Conservation (phyloP, 1,284 basidiomycete species). For the Leccinum solheimii region DNA sequence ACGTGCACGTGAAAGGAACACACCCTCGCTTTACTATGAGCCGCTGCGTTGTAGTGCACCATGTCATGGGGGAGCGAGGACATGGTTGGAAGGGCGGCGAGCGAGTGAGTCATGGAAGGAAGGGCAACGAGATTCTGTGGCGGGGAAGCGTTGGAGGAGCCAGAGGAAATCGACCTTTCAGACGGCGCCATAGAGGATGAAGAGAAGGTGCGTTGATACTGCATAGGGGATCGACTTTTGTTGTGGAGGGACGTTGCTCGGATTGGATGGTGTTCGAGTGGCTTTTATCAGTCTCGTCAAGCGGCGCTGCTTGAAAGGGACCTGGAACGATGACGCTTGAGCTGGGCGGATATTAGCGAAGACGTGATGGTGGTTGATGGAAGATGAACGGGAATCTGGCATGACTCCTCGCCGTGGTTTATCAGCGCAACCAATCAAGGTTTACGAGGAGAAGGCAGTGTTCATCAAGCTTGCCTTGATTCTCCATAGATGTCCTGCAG, state of each 20-base stretch:
- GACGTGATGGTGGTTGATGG: conserved; percentile 29
- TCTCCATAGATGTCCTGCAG: conserved; percentile 14
- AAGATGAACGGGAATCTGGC: conserved; percentile 36
- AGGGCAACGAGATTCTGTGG: conserved; percentile 32
- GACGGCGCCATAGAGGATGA: conserved; percentile 35
- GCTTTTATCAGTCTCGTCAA: conserved; percentile 33
- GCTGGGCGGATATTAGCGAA: conserved; percentile 37
- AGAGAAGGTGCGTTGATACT: conserved; percentile 33
- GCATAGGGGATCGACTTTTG: conserved; percentile 28
- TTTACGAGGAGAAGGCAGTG: conserved; percentile 31
- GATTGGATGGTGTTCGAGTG: background rate
- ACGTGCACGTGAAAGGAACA: background rate
- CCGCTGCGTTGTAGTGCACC: conserved; percentile 32
- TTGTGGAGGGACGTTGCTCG: conserved; percentile 12
- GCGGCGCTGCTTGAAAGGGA: conserved; percentile 25
- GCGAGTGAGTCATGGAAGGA: conserved; percentile 37
- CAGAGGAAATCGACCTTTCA: conserved; percentile 36
- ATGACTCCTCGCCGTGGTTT: conserved; percentile 32
- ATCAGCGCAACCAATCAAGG: conserved; percentile 37
- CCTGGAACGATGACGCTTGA: conserved; percentile 24
- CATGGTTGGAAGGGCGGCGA: conserved; percentile 33
- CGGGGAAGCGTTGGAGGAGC: conserved; percentile 33
- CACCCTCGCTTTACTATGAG: conserved; percentile 34
- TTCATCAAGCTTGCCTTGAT: conserved; percentile 22
- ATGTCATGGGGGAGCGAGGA: conserved; percentile 32